Percentiles rank a stretch among this genome's conserved stretches.
phyloP scores from a whole-genome alignment of 768 basidiomycete species.

The Sarcodon aspratus region DNA sequence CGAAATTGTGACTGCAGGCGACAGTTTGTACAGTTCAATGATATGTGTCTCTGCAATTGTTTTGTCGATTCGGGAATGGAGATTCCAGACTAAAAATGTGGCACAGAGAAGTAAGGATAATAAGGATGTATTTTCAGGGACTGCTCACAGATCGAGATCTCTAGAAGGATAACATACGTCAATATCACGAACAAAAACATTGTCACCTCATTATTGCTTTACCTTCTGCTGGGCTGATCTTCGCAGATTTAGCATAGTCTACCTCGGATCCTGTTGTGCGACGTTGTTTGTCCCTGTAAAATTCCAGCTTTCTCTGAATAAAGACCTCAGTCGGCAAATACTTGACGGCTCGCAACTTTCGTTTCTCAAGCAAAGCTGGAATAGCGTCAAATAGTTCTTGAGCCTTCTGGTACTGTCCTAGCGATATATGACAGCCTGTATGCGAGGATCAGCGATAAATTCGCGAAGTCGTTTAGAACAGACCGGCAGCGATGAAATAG shows the following conservation, averaged over 20 bases:
- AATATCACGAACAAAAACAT: background rate
- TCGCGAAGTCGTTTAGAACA: slow-evolving; percentile 2
- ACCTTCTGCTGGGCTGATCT: slow-evolving; percentile 66
- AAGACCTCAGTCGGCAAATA: slow-evolving; percentile 66
- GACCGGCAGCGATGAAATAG: slow-evolving; percentile 63
- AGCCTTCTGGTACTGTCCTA: slow-evolving; percentile 44
- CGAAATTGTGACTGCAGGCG: slow-evolving; percentile 30
- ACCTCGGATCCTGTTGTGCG: slow-evolving; percentile 40
- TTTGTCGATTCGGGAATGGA: slow-evolving; percentile 46
- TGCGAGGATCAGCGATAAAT: background rate
- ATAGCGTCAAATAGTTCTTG: slow-evolving; percentile 50
- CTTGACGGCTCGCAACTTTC: slow-evolving; percentile 47
- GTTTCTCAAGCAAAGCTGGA: slow-evolving; percentile 46
- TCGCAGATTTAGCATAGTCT: slow-evolving; percentile 41
- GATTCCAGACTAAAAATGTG: slow-evolving; percentile 58
- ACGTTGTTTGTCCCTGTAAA: slow-evolving; percentile 61
- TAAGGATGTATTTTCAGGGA: background rate
- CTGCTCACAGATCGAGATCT: slow-evolving; percentile 56
- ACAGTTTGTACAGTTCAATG: slow-evolving; percentile 34
- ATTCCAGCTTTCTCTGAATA: slow-evolving; percentile 66
- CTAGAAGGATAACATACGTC: slow-evolving; percentile 21
- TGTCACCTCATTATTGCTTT: slow-evolving; percentile 4
- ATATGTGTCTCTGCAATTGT: slow-evolving; percentile 50
- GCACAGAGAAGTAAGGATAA: slow-evolving; percentile 3
- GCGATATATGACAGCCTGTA: slow-evolving; percentile 50